Base-by-base conservation (phyloP, 176 grass and related monocot species). In the Themeda triandra region DNA sequence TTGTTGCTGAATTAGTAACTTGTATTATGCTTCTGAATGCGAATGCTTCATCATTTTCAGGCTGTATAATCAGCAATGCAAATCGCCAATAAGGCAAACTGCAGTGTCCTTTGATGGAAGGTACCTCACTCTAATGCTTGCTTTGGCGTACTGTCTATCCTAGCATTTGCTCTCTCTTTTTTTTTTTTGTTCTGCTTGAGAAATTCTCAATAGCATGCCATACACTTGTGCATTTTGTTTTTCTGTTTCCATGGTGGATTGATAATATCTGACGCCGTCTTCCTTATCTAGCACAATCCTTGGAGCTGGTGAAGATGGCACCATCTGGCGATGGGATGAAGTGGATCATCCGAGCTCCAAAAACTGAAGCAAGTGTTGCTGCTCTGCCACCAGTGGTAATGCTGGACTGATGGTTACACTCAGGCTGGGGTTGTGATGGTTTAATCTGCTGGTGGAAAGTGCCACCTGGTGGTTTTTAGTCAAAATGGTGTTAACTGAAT, bases 51-150 rank as follows among this genome's bases (percentile, higher is more conserved):
- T 86, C 28, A 68, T 83, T 75, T 84, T 48, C 83, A 99, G 93
- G 78, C 77, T 99, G 35, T 80, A 82, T 75, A 88, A 95, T 84
- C 89, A 73, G 3, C 91, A 94, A 73, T 91, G 91, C 86, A 99
- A 89, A 77, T 88, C 89, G 63, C 77, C 96, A 24, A 90, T 99
- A 96, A 88, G 93, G 75, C 91, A 99, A 77, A 96, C 96, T 24
- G 93, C 91, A 77, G 76, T 94, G 23, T 96, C 93, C 4, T 96
- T 92, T 73, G 93, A 99, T 84, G 93, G 96, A 96, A 96, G 96
- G 93, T 98, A 90, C 73, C n/a, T 70, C 65, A 27, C 29, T 80
- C 48, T 14, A 37, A 17, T 36, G 18, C 36, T 48, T 11, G 0
- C 42, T 42, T 18, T 80, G 28, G 85, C 28, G 5, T 71, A 42